Conservation (phyloP, 2,329 filamentous ascomycete species). For the Venturia asperata region DNA sequence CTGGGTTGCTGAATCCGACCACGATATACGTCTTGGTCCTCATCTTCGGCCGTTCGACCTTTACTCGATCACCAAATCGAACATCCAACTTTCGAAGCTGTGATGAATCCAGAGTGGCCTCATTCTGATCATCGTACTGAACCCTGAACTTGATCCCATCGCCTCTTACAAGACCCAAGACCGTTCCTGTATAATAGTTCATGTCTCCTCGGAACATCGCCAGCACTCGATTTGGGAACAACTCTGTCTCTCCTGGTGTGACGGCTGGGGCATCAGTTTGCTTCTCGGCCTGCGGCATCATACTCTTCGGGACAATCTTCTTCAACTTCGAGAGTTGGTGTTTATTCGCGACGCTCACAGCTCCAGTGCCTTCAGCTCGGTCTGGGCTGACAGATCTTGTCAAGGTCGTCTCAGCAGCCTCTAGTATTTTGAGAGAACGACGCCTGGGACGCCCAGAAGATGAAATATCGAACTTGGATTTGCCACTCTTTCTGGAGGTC, state of each 20-base stretch:
- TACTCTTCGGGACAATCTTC: not conserved
- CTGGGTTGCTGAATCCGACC: conserved; percentile 36
- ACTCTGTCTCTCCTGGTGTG: not conserved
- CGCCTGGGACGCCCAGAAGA: conserved; percentile 16
- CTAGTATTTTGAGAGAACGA: conserved; percentile 20
- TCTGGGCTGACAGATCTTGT: conserved; percentile 25
- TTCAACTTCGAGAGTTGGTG: not conserved
- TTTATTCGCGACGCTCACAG: not conserved
- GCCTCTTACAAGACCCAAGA: conserved; percentile 38
- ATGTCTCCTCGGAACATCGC: conserved; percentile 49
- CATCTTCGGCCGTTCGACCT: conserved; percentile 40
- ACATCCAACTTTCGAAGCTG: conserved; percentile 40
- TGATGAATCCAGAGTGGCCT: conserved; percentile 31
- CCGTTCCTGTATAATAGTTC: conserved; percentile 56
- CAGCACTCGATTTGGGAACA: conserved; percentile 45
- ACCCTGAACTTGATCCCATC: conserved; percentile 38
- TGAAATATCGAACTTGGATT: not conserved
- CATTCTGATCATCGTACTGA: conserved; percentile 43
- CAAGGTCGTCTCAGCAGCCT: conserved; percentile 23
- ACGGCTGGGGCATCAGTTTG: not conserved
- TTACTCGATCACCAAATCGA: conserved; percentile 39
- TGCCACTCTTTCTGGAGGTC: not conserved
- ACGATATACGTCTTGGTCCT: conserved; percentile 40
- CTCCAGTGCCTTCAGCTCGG: not conserved
- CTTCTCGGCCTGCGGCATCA: not conserved